phyloP scores from a whole-genome alignment of 1,284 basidiomycete genomes.

The Ganoderma lingzhi region DNA sequence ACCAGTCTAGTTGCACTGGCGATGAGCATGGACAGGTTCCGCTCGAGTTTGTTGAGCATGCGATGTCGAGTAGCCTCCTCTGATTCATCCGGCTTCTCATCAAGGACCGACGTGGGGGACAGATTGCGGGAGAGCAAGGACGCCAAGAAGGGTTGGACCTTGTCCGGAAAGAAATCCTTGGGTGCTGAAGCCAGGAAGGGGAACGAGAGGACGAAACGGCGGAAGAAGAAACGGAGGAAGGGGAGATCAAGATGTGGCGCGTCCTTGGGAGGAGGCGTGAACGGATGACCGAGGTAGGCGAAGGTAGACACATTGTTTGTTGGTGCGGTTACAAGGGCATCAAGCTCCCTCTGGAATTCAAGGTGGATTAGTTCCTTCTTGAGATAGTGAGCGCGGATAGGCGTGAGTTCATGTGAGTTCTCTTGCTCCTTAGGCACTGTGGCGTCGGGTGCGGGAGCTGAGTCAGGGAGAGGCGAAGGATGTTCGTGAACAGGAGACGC shows the following conservation, averaged over 20 bases:
- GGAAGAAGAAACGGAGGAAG: constrained; percentile 88
- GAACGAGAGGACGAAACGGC: constrained; percentile 91
- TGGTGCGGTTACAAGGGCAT: constrained; percentile 66
- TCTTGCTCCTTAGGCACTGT: constrained; percentile 2
- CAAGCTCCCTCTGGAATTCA: constrained; percentile 82
- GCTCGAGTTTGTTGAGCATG: constrained; percentile 79
- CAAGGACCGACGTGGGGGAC: constrained; percentile 67
- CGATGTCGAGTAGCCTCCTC: constrained; percentile 50
- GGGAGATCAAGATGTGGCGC: constrained; percentile 78
- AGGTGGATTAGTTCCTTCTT: constrained; percentile 66
- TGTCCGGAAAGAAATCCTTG: constrained; percentile 89
- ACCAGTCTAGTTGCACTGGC: constrained; percentile 83
- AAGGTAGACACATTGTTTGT: constrained; percentile 74
- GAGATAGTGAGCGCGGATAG: constrained; percentile 44
- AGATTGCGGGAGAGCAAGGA: constrained; percentile 84
- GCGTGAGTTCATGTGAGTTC: constrained; percentile 38
- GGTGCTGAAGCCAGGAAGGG: constrained; percentile 91
- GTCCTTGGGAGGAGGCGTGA: constrained; percentile 74
- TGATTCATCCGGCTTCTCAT: constrained; percentile 64
- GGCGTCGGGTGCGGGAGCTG: not conserved
- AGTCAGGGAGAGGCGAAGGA: constrained; percentile 13
- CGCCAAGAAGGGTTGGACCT: constrained; percentile 91
- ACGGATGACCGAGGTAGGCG: constrained; percentile 88
- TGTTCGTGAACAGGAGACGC: constrained; percentile 20
- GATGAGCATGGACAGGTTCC: constrained; percentile 84